These are phyloP conservation scores for Fusarium keratoplasticum DNA, from an alignment of 2,329 filamentous ascomycete genomes.

Conservation along the genomic window DNA sequence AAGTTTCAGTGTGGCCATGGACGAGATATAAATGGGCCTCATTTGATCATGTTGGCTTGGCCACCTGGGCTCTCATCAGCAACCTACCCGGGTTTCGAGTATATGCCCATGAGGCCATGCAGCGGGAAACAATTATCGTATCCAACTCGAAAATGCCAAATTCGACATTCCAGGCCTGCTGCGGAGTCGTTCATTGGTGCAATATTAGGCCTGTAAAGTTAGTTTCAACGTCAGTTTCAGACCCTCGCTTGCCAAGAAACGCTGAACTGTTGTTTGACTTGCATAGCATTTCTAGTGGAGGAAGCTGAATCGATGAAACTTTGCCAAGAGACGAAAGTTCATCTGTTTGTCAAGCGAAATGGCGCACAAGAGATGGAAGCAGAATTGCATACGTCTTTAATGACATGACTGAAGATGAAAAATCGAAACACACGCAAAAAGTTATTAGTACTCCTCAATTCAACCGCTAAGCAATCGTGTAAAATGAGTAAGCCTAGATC, in stretches of 20 bases:
- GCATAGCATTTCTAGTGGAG: not conserved
- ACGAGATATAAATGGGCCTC: not conserved
- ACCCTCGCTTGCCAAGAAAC: not conserved
- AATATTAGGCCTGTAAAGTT: not conserved
- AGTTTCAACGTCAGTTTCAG: not conserved
- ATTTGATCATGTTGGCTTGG: not conserved
- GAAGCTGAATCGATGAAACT: not conserved
- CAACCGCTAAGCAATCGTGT: too few relatives aligned
- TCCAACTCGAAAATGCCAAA: not conserved
- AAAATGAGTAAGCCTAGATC: too few relatives aligned
- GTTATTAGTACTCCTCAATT: not conserved
- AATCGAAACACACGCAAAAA: not conserved
- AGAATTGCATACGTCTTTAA: not conserved
- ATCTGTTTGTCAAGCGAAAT: not conserved
- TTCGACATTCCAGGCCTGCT: not conserved
- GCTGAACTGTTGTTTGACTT: not conserved
- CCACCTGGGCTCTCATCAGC: accelerated
- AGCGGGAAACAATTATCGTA: not conserved
- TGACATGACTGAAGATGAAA: not conserved
- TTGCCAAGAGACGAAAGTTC: not conserved
- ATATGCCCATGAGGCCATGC: not conserved
- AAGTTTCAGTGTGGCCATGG: not conserved
- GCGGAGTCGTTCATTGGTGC: not conserved
- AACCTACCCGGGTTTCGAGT: not conserved
- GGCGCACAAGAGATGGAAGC: not conserved